These are phyloP conservation scores for Gossypium laxum DNA, from an alignment of 441 rosid species.

Conservation along the genomic window DNA sequence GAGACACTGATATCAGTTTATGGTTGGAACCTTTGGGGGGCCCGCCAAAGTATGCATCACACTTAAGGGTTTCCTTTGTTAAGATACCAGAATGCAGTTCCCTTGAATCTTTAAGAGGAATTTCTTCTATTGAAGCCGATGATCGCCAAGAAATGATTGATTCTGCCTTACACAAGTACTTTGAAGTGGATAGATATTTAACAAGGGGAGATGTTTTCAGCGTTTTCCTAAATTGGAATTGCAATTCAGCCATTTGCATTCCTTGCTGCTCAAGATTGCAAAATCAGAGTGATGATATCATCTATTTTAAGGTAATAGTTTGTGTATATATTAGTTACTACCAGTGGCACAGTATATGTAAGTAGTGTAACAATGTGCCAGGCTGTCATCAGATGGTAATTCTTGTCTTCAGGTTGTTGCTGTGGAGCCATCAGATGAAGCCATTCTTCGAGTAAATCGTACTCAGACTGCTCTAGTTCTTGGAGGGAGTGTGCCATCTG, in stretches of 20 bases:
- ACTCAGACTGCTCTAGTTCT: constrained; percentile 86
- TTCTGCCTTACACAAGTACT: constrained; percentile 61
- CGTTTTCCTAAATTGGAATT: constrained; percentile 52
- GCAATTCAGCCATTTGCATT: constrained; percentile 61
- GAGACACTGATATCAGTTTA: constrained; percentile 35
- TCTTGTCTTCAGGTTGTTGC: constrained; percentile 58
- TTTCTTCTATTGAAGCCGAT: constrained; percentile 59
- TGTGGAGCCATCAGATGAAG: constrained; percentile 78
- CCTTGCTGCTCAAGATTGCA: constrained; percentile 50
- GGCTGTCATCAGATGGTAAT: constrained; percentile 22
- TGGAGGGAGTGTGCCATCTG: constrained; percentile 70
- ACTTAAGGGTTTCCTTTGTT: constrained; percentile 71
- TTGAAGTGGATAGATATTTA: constrained; percentile 63
- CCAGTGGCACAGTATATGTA: neutral
- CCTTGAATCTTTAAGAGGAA: constrained; percentile 50
- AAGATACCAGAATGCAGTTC: constrained; percentile 85
- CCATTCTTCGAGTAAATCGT: constrained; percentile 58
- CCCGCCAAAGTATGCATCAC: constrained; percentile 70
- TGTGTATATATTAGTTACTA: neutral
- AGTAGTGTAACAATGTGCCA: constrained; percentile 6
- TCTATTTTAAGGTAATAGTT: constrained; percentile 68
- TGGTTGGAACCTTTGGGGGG: constrained; percentile 41
- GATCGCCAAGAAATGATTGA: constrained; percentile 80
- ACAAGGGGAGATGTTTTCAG: constrained; percentile 68
- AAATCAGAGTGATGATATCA: constrained; percentile 24